Evolutionary conservation across 495 filamentous ascomycete species (phyloP), one percentile per base, ranked within the genome.

Genomic region (Hypoxylon fragiforme): DNA sequence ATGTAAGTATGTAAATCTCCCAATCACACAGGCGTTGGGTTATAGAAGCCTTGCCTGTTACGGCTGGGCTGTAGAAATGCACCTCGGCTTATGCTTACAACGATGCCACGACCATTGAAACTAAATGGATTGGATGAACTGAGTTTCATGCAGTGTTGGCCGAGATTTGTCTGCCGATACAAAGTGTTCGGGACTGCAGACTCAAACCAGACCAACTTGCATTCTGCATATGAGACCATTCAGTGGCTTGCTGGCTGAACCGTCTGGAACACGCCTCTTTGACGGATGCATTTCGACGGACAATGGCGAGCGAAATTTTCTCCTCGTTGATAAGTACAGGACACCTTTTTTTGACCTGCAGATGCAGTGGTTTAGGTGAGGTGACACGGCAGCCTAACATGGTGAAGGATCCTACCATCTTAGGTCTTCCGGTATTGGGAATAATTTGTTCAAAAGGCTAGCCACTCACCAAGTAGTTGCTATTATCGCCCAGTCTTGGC

Each of bases 291-390:
- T 42, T 22, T 54, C 11, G 14, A 54, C 50, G 34, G 39, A 45
- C 43, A 28, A 40, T 36, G 47, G 26, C 16, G 35, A 48, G 30
- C 9, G 38, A 50, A 59, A 47, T 37, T 37, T 41, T 48, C 49
- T 59, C 55, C 55, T 54, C 45, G 46, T 26, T 4, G 22, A 47
- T 28, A 54, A 41, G 50, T 41, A 22, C 8, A 61, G 30, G 24
- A 50, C 37, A 38, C 11, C 15, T 60, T 35, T n/a, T 46, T n/a
- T 34, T 36, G 34, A 55, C 50, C 37, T 62, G 58, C 58, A 62
- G 51, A 48, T 44, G 56, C 42, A 36, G 56, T 53, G 11, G 43
- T 44, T 47, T 48, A 49, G 44, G 46, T 26, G 50, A 38, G 57
- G 58, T 56, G 48, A 37, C 43, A 62, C 51, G 18, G 24, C 58